Conservation (phyloP, 2,329 filamentous ascomycete genomes). For the Eutypella sp. region DNA sequence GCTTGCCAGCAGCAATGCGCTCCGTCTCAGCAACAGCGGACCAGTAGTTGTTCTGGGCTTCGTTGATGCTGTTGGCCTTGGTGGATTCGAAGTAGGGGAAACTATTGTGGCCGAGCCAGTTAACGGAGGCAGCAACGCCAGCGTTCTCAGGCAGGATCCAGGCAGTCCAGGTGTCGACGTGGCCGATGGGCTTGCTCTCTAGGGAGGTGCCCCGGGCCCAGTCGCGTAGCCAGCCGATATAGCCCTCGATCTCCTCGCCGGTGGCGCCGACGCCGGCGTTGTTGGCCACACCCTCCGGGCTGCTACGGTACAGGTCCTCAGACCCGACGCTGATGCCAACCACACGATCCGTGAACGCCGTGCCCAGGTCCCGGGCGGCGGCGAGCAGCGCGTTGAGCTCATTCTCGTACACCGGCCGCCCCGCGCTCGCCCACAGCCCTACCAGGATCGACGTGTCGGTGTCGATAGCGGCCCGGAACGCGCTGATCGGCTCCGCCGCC, state of each 20-base stretch:
- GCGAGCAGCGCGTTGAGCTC: constrained; percentile 22
- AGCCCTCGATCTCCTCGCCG: constrained; percentile 20
- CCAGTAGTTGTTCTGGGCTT: constrained; percentile 21
- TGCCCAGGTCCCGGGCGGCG: constrained; percentile 15
- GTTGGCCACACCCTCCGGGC: constrained; percentile 17
- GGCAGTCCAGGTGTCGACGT: constrained; percentile 27
- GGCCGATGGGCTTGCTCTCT: constrained; percentile 22
- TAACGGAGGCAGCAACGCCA: constrained; percentile 15
- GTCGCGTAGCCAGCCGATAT: constrained; percentile 24
- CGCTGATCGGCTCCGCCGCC: constrained; percentile 21
- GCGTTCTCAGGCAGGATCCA: constrained; percentile 24
- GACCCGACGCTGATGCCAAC: constrained; percentile 26
- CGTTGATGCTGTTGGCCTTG: constrained; percentile 21
- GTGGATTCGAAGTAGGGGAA: constrained; percentile 27
- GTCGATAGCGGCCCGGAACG: constrained; percentile 25
- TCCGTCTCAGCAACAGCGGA: constrained; percentile 20
- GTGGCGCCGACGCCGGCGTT: constrained; percentile 21
- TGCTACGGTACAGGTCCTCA: constrained; percentile 26
- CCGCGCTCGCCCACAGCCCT: constrained; percentile 25
- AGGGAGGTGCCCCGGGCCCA: constrained; percentile 20
- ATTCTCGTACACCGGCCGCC: constrained; percentile 17
- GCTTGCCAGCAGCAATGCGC: constrained; percentile 22
- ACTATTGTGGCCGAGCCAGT: constrained; percentile 24
- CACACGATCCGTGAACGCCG: constrained; percentile 20
- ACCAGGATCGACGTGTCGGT: constrained; percentile 22